Conservation (phyloP, 192 early-diverging fungal species). For the Backusella psychrophila region DNA sequence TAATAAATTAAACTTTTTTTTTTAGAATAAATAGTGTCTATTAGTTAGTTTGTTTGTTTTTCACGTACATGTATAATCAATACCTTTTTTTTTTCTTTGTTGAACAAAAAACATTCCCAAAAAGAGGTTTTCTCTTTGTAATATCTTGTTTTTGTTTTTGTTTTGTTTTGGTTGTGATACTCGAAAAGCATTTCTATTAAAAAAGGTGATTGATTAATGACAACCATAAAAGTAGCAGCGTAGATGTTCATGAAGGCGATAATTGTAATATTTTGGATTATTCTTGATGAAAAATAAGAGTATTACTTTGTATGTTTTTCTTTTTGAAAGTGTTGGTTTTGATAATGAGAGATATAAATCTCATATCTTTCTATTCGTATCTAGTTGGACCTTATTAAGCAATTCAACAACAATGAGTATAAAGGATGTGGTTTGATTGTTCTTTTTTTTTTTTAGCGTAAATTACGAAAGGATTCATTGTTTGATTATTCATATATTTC, state of each 20-base stretch:
- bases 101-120: not conserved
- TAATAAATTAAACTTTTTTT: not conserved
- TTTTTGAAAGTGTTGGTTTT: too few species aligned
- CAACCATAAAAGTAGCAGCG: constrained; percentile 20
- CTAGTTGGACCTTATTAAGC: too few species aligned
- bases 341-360: too few species aligned
- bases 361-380: too few species aligned
- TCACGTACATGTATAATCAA: not conserved
- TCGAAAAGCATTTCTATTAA: too few species aligned
- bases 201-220: constrained; percentile 9
- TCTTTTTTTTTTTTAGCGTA: too few species aligned
- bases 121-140: not conserved
- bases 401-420: too few species aligned
- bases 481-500: too few species aligned
- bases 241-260: constrained; percentile 37
- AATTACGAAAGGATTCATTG: too few species aligned
- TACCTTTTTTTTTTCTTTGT: not conserved
- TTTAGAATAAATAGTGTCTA: not conserved
- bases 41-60: not conserved
- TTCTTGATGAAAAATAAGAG: constrained; percentile 43
- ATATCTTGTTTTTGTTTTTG: not conserved
- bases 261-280: constrained; percentile 33
- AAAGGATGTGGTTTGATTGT: too few species aligned
- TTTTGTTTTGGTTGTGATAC: too few species aligned
- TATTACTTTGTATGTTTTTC: constrained; percentile 17